phyloP scores from a whole-genome alignment of 495 filamentous ascomycete genomes.

The Rostrohypoxylon terebratum region DNA sequence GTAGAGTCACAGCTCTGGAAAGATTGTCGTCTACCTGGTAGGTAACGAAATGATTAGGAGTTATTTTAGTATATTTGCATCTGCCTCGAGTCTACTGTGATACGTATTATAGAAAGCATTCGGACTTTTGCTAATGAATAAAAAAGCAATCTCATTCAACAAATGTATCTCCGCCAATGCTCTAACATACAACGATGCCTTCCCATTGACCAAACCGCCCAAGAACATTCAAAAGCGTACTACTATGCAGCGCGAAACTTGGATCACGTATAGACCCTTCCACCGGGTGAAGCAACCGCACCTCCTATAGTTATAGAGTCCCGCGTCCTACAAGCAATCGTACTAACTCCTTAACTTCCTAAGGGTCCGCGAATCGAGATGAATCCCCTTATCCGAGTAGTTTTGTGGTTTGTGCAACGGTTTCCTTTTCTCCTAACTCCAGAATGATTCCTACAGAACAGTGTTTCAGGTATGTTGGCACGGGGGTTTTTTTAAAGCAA shows the following conservation, averaged over 20 bases:
- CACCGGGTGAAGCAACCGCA: constrained; percentile 26
- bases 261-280: constrained; percentile 21
- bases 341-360: constrained; percentile 29
- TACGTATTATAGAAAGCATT: neutral
- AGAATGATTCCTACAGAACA: constrained; percentile 42
- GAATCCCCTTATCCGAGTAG: constrained; percentile 26
- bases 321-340: constrained; percentile 28
- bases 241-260: constrained; percentile 22
- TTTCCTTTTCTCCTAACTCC: constrained; percentile 40
- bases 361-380: constrained; percentile 16
- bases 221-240: constrained; percentile 41
- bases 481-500: constrained; percentile 21
- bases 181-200: constrained; percentile 38
- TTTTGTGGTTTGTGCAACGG: constrained; percentile 22
- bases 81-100: neutral
- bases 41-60: neutral
- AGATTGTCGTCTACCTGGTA: neutral
- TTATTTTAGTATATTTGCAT: neutral
- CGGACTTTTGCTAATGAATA: neutral
- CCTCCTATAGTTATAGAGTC: constrained; percentile 24
- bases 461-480: constrained; percentile 35
- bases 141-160: constrained; percentile 46
- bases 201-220: constrained; percentile 37
- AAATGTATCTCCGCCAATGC: constrained; percentile 35
- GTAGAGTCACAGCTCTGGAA: neutral